A percentile compares a stretch with the other conserved stretches of the same genome.
phyloP scores from a whole-genome alignment of 352 stramenopile species.

The Pythium chondricola region DNA sequence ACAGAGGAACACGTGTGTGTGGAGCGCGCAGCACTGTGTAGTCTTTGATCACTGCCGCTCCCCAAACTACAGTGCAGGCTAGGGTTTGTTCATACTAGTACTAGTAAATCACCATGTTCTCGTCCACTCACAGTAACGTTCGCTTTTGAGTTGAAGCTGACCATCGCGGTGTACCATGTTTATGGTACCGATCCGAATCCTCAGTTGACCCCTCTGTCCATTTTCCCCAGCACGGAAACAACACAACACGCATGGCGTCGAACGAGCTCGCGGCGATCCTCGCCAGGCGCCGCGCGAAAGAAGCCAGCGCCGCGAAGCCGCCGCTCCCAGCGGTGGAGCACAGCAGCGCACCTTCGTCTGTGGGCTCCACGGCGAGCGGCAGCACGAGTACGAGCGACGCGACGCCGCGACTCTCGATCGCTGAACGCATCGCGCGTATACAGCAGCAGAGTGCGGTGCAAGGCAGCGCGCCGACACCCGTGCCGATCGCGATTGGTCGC shows the following conservation, averaged over 20 bases:
- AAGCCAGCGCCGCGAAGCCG: slow-evolving; percentile 26
- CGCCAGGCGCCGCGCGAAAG: slow-evolving; percentile 65
- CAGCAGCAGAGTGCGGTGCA: slow-evolving; percentile 57
- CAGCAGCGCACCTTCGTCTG: slow-evolving; percentile 11
- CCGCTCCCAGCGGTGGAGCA: slow-evolving; percentile 27
- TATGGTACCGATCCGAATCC: slow-evolving; percentile 11
- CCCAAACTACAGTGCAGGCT: neutral
- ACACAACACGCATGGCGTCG: slow-evolving; percentile 44
- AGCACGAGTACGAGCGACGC: neutral
- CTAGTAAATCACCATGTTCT: too few species aligned
- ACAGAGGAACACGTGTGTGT: neutral
- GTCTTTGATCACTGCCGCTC: too few species aligned
- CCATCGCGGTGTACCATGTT: slow-evolving; percentile 10
- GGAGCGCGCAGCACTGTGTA: too few species aligned
- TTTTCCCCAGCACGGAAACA: neutral
- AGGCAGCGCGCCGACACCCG: slow-evolving; percentile 19
- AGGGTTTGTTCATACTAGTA: neutral
- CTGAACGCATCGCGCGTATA: slow-evolving; percentile 67
- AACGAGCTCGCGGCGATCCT: slow-evolving; percentile 83
- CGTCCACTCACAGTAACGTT: too few species aligned
- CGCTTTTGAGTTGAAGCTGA: slow-evolving; percentile 1
- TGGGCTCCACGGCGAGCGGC: slow-evolving; percentile 13
- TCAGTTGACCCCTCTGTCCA: too few species aligned
- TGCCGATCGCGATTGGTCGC: slow-evolving; percentile 23
- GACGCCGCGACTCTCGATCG: slow-evolving; percentile 41